Evolutionary conservation across 23 red algal genomes (phyloP), one percentile per base, ranked within the genome.

Genomic region (Gracilariopsis chorda): DNA sequence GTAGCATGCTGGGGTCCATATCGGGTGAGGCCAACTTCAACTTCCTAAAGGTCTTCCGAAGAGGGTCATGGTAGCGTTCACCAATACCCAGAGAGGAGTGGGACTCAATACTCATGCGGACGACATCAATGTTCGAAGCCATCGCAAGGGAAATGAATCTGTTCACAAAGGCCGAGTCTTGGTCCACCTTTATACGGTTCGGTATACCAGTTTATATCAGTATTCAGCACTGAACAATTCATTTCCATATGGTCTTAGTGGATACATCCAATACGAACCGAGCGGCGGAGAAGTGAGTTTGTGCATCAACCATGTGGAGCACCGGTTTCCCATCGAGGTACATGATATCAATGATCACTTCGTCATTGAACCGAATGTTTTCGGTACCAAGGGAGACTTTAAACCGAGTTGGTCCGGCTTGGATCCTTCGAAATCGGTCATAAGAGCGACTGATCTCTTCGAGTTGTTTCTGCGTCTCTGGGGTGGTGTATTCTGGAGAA

Each of bases 271-370:
- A 47, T 1, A 57, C n/a, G 46, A 80, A 80, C n/a, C 1, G 20
- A n/a, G 45, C 1, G 25, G 1, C 76, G 23, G 7, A 52, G 45
- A 58, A 58, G 0, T 19, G 37, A 0, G 1, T 80, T 51, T 47
- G 14, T 80, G 48, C 45, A 19, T 58, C 1, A 51, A 80, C 0
- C 32, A 58, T 51, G 23, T 80, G 0, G 45, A 80, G 44, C 23
- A 55, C 44, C 25, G 0, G 51, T 28, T 55, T 21, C 24, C 0
- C 44, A 41, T 60, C 7, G 45, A 51, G n/a, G 11, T 80, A 80
- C 76, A 80, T 80, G 45, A 80, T 80, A 11, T 80, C 0, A 21
- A 56, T 57, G 24, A 80, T 56, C 43, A 80, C 24, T 0, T 47
- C 10, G n/a, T 80, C 44, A 37, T 59, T 80, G 1, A 80, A 80